Conservation (phyloP, 2,329 filamentous ascomycete species). For the Nemania sp. region DNA sequence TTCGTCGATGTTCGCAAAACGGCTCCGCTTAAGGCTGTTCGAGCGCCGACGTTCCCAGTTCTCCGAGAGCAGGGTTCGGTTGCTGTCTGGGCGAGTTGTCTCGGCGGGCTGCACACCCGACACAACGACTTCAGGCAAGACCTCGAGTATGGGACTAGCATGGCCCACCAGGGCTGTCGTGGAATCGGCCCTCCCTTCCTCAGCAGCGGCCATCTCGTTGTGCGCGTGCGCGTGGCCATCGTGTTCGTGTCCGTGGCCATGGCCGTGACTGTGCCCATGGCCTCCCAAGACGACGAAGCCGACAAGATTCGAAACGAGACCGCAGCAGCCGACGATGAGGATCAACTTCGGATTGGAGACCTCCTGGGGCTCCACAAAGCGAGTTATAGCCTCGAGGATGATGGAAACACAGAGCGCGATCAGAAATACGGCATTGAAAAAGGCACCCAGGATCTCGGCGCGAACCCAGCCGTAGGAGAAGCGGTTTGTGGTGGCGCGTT, state of each 20-base stretch:
- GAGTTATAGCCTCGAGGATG: slow-evolving; percentile 90
- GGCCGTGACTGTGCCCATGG: slow-evolving; percentile 80
- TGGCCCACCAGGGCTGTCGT: slow-evolving; percentile 53
- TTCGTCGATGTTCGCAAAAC: slow-evolving; percentile 68
- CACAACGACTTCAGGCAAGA: slow-evolving; percentile 66
- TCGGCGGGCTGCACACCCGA: slow-evolving; percentile 50
- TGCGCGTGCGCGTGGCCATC: slow-evolving; percentile 57
- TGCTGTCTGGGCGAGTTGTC: slow-evolving; percentile 45
- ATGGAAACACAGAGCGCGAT: slow-evolving; percentile 96
- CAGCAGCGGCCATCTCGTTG: slow-evolving; percentile 47
- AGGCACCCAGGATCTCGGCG: slow-evolving; percentile 92
- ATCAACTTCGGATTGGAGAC: slow-evolving; percentile 86
- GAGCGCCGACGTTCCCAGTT: slow-evolving; percentile 52
- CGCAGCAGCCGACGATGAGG: slow-evolving; percentile 84
- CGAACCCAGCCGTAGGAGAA: slow-evolving; percentile 99
- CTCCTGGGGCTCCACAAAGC: slow-evolving; percentile 87
- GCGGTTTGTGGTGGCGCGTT: slow-evolving; percentile 81
- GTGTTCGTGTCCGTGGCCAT: slow-evolving; percentile 60
- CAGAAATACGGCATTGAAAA: slow-evolving; percentile 97
- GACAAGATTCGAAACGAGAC: slow-evolving; percentile 84
- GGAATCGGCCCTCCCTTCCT: slow-evolving; percentile 57
- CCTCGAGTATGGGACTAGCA: slow-evolving; percentile 62
- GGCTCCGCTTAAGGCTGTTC: slow-evolving; percentile 57
- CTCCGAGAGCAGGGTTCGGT: slow-evolving; percentile 42
- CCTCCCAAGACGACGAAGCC: slow-evolving; percentile 92